Evolutionary conservation across 2,329 filamentous ascomycete genomes (phyloP), one percentile per base, ranked within the genome.

Genomic region (Rhynchosporium graminicola): DNA sequence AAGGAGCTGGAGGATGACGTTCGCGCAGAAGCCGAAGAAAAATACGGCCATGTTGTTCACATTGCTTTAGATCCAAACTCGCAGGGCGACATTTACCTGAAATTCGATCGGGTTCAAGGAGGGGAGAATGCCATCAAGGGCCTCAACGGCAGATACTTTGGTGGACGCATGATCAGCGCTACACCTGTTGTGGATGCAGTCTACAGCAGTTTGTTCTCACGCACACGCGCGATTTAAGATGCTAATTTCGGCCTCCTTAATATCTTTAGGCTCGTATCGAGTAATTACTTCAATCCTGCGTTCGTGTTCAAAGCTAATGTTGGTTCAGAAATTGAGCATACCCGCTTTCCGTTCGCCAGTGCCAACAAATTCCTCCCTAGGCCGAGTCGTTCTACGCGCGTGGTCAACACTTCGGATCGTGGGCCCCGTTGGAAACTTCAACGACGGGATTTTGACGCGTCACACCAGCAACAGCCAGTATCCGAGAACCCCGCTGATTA

Each of bases 41-140:
- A 95, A 82, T 99, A 98, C 82, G 95, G 95, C 74, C 91, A 94
- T 72, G 94, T 99, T 73, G 92, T 98, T 77, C 95, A 99, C 86
- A 96, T 98, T 78, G 86, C 92, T 71, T 85, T 97, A 78, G 94
- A 98, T 81, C 87, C 90, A 69, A 96, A 96, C 79, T 95, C 92
- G 54, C 87, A 90, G 77, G 95, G 95, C 78, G 95, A 99, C 76
- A 94, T 99, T 72, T 99, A 97, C 78, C 87, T 99, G 77, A 99
- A 99, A 78, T 99, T 99, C 80, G 92, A 97, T 78, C 90, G 92
- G 74, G 91, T 98, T 66, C 87, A 93, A 76, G 94, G 94, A 71
- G 94, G 94, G 75, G 92, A 97, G 79, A 98, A 97, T 76, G 95
- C 95, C 72, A 96, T 98, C 79, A 96, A 96, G 77, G 95, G 95